Conservation (phyloP, 2,329 filamentous ascomycete species). For the Talaromyces sp. region DNA sequence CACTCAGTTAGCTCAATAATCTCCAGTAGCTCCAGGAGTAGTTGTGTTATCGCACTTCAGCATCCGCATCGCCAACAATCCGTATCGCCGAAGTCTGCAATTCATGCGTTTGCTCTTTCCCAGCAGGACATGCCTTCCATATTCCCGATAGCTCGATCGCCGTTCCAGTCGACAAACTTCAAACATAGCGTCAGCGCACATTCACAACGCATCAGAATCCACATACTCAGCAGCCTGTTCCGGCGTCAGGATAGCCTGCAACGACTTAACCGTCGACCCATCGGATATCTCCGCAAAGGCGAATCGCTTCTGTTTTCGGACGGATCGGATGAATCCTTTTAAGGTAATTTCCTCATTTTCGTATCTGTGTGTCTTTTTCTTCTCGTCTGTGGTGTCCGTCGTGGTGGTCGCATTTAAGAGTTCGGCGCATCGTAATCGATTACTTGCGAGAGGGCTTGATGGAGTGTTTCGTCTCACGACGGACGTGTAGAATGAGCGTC, state of each 20-base stretch:
- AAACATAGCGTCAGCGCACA: not conserved
- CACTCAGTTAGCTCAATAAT: slow-evolving; percentile 20
- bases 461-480: slow-evolving; percentile 29
- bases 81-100: slow-evolving; percentile 68
- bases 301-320: slow-evolving; percentile 78
- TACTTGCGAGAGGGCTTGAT: slow-evolving; percentile 21
- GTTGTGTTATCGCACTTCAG: slow-evolving; percentile 59
- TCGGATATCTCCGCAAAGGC: slow-evolving; percentile 84
- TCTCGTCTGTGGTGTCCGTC: slow-evolving; percentile 3
- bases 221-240: slow-evolving; percentile 69
- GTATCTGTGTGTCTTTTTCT: slow-evolving; percentile 24
- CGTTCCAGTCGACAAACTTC: slow-evolving; percentile 74
- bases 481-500: slow-evolving; percentile 37
- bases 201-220: not conserved
- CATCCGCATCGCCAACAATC: slow-evolving; percentile 72
- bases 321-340: slow-evolving; percentile 76
- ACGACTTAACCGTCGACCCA: slow-evolving; percentile 72
- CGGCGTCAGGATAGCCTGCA: slow-evolving; percentile 78
- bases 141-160: slow-evolving; percentile 73
- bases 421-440: slow-evolving; percentile 37
- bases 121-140: slow-evolving; percentile 68
- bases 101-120: slow-evolving; percentile 71
- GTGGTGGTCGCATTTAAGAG: slow-evolving; percentile 30
- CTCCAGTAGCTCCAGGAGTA: not conserved
- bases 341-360: slow-evolving; percentile 53